phyloP scores from a whole-genome alignment of 2,329 filamentous ascomycete genomes.

The Aspergillus sp. region DNA sequence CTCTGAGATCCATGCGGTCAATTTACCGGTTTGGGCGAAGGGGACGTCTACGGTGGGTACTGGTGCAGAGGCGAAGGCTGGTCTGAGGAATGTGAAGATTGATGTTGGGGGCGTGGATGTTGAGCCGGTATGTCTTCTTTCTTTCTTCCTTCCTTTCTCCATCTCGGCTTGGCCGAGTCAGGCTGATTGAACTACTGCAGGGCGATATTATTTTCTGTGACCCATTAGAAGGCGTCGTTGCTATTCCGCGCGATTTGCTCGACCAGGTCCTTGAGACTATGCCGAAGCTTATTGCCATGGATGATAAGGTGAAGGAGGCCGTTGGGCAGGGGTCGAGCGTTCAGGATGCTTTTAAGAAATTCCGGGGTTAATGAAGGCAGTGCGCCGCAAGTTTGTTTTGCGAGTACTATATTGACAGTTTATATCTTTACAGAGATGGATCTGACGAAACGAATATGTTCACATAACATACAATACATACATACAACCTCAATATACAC shows the following conservation, averaged over 20 bases:
- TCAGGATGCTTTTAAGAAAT: constrained; percentile 64
- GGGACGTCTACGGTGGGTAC: constrained; percentile 47
- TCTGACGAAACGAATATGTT: not conserved
- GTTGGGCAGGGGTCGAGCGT: constrained; percentile 64
- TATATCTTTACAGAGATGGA: not conserved
- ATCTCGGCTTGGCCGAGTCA: not conserved
- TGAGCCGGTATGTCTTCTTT: constrained; percentile 35
- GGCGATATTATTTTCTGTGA: constrained; percentile 73
- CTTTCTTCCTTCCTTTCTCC: not conserved
- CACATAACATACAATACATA: constrained; percentile 14
- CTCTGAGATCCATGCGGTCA: constrained; percentile 56
- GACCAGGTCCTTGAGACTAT: constrained; percentile 62
- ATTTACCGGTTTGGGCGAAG: constrained; percentile 54
- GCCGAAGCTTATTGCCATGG: constrained; percentile 53
- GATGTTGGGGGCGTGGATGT: constrained; percentile 43
- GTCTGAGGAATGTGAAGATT: constrained; percentile 41
- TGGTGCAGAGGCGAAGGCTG: constrained; percentile 45
- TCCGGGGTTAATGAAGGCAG: constrained; percentile 36
- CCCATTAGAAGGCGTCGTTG: constrained; percentile 66
- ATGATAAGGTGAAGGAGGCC: constrained; percentile 63
- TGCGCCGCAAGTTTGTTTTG: not conserved
- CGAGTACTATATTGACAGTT: not conserved
- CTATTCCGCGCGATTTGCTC: constrained; percentile 63
- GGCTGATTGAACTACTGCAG: constrained; percentile 15
- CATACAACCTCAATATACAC: constrained; percentile 11